Evolutionary conservation across 2,329 filamentous ascomycete species (phyloP), one percentile per base, ranked within the genome.

Genomic region (Fusarium compactum): DNA sequence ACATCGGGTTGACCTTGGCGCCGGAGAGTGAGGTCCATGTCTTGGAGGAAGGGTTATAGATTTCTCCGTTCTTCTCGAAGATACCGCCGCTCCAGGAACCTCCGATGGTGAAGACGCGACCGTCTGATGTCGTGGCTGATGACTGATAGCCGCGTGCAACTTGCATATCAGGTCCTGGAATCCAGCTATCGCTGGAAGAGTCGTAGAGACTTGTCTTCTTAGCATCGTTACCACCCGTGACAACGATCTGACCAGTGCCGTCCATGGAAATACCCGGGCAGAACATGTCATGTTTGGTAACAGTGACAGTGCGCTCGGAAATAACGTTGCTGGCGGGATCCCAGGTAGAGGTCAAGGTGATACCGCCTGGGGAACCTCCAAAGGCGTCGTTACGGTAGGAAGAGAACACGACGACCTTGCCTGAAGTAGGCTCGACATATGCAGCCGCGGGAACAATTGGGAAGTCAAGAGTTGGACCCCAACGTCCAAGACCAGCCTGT

Each of bases 231-330:
- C 88, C 88, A 8, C 88, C 87, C 0, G 84, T 85, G 9, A 90
- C 82, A 3, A 89, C 72, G 10, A 87, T 80, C 11, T 81, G 78
- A 1, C 86, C 87, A 10, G 82, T 77, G 18, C 80, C 81, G 58
- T 85, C 83, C 15, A 84, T 76, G 2, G 82, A 84, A 20, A 88
- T 85, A 4, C 86, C 87, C 0, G 87, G 86, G 70, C 86, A 88
- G 68, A 87, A 87, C 85, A 87, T 87, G 70, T 87, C 85, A 68
- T 87, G 84, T 6, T 80, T 70, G 0, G 84, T 87, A 62, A 85
- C 74, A 45, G 78, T 75, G 10, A 82, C 34, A 25, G 61, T 58
- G 18, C 58, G 67, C 18, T 65, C 44, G 2, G 58, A 43, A 12
- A 71, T 55, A 6, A 56, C 18, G 3, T 58, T 51, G 0, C 15